Percentiles rank a stretch among this genome's conserved stretches.
Conservation (phyloP, 169 alveolate genomes). For the Plasmodium knowlesi region DNA sequence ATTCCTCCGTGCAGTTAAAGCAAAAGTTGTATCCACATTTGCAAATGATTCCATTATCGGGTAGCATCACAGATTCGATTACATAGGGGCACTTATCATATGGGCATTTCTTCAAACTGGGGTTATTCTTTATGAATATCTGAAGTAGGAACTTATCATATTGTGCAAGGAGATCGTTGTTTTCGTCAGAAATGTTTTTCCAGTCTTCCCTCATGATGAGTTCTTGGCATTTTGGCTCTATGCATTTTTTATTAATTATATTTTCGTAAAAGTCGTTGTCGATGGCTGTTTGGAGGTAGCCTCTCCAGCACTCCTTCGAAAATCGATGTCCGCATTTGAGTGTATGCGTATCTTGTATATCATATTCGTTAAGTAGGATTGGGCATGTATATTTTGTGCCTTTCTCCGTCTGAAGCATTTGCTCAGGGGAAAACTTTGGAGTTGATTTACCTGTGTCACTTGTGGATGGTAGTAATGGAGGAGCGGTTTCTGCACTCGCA, state of each 20-base stretch:
- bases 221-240: slow-evolving; percentile 9
- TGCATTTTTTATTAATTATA: slow-evolving; percentile 26
- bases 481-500: neutral
- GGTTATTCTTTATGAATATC: slow-evolving; percentile 13
- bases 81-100: slow-evolving; percentile 3
- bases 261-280: slow-evolving; percentile 30
- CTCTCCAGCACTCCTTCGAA: slow-evolving; percentile 44
- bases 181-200: slow-evolving; percentile 14
- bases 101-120: slow-evolving; percentile 44
- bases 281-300: slow-evolving; percentile 26
- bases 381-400: slow-evolving; percentile 23
- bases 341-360: slow-evolving; percentile 22
- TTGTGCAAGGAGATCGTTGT: neutral
- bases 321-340: slow-evolving; percentile 52
- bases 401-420: neutral
- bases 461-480: neutral
- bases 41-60: slow-evolving; percentile 7
- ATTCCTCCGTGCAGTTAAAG: slow-evolving; percentile 18
- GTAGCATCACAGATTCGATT: slow-evolving; percentile 28
- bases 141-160: slow-evolving; percentile 2
- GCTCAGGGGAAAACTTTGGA: neutral
- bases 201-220: slow-evolving; percentile 29
- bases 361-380: slow-evolving; percentile 9
- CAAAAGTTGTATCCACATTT: slow-evolving; percentile 54
- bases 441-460: neutral